Conservation (phyloP, 805 yeast genomes). For the Starmerella tilneyi region DNA sequence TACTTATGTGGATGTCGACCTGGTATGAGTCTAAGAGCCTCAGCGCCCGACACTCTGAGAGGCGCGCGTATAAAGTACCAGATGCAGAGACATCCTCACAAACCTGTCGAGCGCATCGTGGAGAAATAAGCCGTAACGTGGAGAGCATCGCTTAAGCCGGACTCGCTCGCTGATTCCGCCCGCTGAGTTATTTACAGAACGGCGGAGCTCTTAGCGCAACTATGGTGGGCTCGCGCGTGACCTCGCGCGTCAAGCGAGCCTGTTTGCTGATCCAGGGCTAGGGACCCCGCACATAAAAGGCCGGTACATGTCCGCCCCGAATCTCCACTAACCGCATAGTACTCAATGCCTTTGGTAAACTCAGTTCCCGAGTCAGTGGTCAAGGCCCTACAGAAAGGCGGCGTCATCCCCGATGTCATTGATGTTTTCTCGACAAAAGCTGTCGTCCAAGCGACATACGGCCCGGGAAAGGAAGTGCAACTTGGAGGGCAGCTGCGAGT, state of each 20-base stretch:
- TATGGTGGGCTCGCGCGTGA: not conserved
- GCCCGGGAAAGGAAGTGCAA: slow-evolving; percentile 50
- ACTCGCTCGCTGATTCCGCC: too few species aligned
- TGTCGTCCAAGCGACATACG: slow-evolving; percentile 51
- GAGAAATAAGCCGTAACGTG: too few species aligned
- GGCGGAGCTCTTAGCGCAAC: not conserved
- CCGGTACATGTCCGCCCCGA: not conserved
- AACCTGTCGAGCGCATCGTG: too few species aligned
- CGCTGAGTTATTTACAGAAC: too few species aligned
- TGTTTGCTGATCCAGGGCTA: not conserved
- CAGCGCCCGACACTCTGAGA: too few species aligned
- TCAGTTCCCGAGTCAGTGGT: slow-evolving; percentile 29
- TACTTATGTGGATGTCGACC: too few species aligned
- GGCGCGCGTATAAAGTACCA: too few species aligned
- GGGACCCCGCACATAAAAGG: slow-evolving; percentile 2
- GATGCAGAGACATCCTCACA: too few species aligned
- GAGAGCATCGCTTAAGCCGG: too few species aligned
- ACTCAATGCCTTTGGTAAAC: slow-evolving; percentile 26
- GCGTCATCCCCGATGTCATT: slow-evolving; percentile 37
- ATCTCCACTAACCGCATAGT: not conserved
- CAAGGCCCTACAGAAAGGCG: slow-evolving; percentile 36
- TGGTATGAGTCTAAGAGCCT: too few species aligned
- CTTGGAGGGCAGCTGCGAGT: slow-evolving; percentile 66
- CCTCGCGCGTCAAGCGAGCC: too few species aligned
- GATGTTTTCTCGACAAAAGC: slow-evolving; percentile 29